These are phyloP conservation scores for Cymbidium sinense DNA, from an alignment of 106 monocot species.

Conservation along the genomic window DNA sequence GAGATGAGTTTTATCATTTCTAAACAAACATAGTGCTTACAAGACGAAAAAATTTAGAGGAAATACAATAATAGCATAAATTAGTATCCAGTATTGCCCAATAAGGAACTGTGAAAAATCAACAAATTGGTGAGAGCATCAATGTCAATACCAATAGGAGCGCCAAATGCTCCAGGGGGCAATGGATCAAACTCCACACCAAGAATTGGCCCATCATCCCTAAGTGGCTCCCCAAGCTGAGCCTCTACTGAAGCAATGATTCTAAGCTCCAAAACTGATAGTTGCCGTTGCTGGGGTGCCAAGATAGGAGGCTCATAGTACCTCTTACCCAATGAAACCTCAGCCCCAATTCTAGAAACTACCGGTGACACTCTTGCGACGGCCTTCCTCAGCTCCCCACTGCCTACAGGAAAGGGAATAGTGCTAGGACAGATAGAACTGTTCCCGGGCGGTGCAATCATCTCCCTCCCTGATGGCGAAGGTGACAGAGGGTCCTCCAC, in stretches of 20 bases:
- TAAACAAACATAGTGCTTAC: neutral
- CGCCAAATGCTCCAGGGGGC: conserved; percentile 96
- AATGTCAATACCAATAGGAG: conserved; percentile 65
- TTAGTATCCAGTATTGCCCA: neutral
- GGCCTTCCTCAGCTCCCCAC: conserved; percentile 38
- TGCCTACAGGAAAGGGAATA: conserved; percentile 15
- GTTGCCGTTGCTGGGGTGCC: conserved; percentile 24
- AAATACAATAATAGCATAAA: neutral
- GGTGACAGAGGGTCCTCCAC: conserved; percentile 20
- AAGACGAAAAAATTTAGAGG: neutral
- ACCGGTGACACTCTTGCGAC: conserved; percentile 26
- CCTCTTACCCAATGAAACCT: conserved; percentile 28
- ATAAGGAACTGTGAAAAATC: neutral
- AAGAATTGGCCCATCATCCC: conserved; percentile 89
- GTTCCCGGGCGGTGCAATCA: conserved; percentile 5
- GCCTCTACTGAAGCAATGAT: conserved; percentile 69
- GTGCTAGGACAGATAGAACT: conserved; percentile 14
- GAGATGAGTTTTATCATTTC: neutral
- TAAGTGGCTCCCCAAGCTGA: conserved; percentile 76
- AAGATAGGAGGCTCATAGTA: conserved; percentile 49
- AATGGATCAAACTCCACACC: conserved; percentile 86
- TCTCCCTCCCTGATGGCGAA: neutral
- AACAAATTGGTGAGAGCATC: neutral
- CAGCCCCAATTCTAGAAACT: conserved; percentile 30
- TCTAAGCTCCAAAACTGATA: conserved; percentile 45